Evolutionary conservation across 2,329 filamentous ascomycete genomes (phyloP).

Genomic region (Diaporthe batatas): DNA sequence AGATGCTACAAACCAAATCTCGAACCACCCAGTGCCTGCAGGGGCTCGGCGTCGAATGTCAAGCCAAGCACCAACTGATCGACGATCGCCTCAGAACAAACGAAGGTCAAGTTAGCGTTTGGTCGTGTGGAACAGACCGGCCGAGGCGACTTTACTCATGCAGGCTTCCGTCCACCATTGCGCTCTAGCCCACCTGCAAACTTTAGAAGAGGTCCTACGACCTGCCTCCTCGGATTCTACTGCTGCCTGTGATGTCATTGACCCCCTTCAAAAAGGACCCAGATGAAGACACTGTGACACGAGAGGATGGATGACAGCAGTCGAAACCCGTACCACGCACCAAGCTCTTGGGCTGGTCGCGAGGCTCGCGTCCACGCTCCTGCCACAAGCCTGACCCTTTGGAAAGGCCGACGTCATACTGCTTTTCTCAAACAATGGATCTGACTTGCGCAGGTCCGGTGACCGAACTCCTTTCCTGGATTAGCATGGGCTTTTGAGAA

Average conservation of each 20-base stretch:
- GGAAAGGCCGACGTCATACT: slow-evolving; percentile 1
- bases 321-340: neutral
- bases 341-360: neutral
- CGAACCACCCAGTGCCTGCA: neutral
- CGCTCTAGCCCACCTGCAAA: neutral
- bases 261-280: neutral
- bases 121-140: slow-evolving; percentile 1
- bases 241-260: slow-evolving; percentile 4
- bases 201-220: no score
- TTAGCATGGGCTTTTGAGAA: slow-evolving; percentile 14
- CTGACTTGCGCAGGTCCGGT: neutral
- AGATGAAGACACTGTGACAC: neutral
- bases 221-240: neutral
- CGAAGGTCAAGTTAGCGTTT: neutral
- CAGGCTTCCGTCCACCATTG: slow-evolving; percentile 19
- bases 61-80: no score
- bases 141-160: neutral
- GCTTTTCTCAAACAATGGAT: neutral
- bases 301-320: neutral
- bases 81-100: neutral
- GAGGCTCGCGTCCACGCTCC: neutral
- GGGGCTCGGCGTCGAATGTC: neutral
- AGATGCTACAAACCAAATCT: neutral
- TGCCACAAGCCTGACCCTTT: neutral
- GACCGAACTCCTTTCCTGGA: neutral